A percentile compares a stretch with the other conserved stretches of the same genome.
Conservation (phyloP, 441 rosid genomes). For the Populus hybrid region DNA sequence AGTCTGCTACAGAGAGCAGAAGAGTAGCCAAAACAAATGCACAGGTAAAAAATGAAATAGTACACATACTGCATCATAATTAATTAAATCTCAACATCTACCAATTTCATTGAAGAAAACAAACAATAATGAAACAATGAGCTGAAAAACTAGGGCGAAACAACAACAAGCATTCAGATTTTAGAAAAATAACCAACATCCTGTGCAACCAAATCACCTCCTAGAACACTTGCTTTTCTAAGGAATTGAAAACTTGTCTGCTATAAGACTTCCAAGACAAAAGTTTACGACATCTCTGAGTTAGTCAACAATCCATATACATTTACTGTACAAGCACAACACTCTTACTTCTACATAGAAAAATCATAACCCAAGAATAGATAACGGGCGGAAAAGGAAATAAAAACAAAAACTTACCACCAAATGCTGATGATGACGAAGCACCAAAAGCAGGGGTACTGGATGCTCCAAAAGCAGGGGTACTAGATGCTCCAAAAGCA, state of each 20-base stretch:
- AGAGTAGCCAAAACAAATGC: not conserved
- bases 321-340: not conserved
- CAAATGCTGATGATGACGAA: constrained; percentile 57
- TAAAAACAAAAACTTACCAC: constrained; percentile 43
- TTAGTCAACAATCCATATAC: not conserved
- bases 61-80: not conserved
- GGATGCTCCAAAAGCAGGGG: constrained; percentile 31
- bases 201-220: not conserved
- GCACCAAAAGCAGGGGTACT: constrained; percentile 24
- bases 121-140: not conserved
- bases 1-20: not conserved
- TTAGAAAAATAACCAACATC: not conserved
- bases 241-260: not conserved
- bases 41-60: not conserved
- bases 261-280: not conserved
- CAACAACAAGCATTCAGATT: not conserved
- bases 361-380: not conserved
- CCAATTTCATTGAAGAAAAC: not conserved
- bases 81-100: constrained; percentile 1
- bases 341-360: not conserved
- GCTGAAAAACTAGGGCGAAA: not conserved
- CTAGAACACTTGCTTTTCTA: not conserved
- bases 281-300: not conserved
- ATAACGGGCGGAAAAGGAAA: not conserved
- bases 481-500: constrained; percentile 64